Evolutionary conservation across 2,329 filamentous ascomycete species (phyloP), one percentile per base, ranked within the genome.

Genomic region (Fonsecaea nubica): DNA sequence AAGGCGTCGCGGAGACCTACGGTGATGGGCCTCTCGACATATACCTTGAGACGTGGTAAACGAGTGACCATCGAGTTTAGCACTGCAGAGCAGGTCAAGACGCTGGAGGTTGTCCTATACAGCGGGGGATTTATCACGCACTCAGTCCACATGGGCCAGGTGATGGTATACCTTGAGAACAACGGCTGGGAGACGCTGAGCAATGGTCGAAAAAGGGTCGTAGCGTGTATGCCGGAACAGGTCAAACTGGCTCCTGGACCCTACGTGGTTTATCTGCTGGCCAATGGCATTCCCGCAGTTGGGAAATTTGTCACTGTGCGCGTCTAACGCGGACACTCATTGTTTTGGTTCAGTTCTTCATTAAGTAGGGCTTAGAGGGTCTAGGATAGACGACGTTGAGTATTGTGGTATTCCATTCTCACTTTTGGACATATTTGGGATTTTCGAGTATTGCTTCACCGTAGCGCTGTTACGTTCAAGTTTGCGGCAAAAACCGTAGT

Each of bases 51-150:
- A 54, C 77, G 82, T 8, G 76, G 83, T 69, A 74, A 80, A 2
- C 79, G 76, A 6, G 86, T 87, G 74, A 81, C 73, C 12, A 77
- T 77, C 13, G 80, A 65, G 21, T 71, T 71, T 42, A 57, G 42
- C 30, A n/a, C 61, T 13, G 21, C 32, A n/a, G 56, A 64, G 15
- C 36, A 58, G 3, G 25, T 80, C 18, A 69, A 77, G 45, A 77
- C 76, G 52, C 77, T 82, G 69, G 74, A 72, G 2, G 77, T 84
- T 60, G 83, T 84, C 72, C 79, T 88, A 21, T 87, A 87, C 75
- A 82, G 87, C 71, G 84, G 84, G 52, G 86, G 86, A 5, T 88
- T 86, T 70, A 83, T 87, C 50, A 88, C 86, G 40, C 86, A 89
- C 75, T 83, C 81, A 1, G 73, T 88, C 21, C 86, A 88, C 73